Base-by-base conservation (phyloP, 306 rosid species). In the Rubus parviflorus region DNA sequence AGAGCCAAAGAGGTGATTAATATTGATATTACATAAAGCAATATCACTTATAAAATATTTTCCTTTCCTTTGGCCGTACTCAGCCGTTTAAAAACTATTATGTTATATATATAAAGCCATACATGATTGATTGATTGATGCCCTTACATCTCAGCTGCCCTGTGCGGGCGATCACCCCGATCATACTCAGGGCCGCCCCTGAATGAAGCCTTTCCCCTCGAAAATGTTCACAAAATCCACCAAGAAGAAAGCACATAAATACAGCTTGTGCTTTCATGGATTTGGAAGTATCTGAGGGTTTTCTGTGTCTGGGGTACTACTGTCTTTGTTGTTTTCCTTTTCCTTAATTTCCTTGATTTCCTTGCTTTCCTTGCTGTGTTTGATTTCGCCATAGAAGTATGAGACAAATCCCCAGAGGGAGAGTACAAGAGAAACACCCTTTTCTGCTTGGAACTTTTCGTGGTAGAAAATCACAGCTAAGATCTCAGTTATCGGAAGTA, bases 341-440 rank as follows among this genome's bases (percentile, higher is more conserved):
- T 37, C 12, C 20, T 38, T 64, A 30, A 43, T 62, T 46, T 25
- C 65, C 37, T 71, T 79, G 14, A 43, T 62, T 46, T 25, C 65
- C 37, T 71, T 79, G 14, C 47, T 83, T 35, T 84, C 67, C 54
- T 78, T 85, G 23, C 30, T 63, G 6, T 84, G 83, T 72, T 89
- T 90, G 0, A 82, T 51, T 64, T 89, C 98, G 1, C 97, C 94
- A 13, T 89, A 93, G 49, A 93, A 93, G 73, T 90, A 93, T 0
- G 94, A 93, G 43, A 83, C 77, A 73, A 89, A 88, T 0, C 96
- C 97, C 96, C 94, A 93, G 0, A 90, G 86, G 2, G 91, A 87
- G 19, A 93, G 88, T 6, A 41, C 79, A 47, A 93, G 72, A 17
- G 96, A 75, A 2, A 93, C 85, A 5, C 85, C 97, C 16, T 90